Percentiles rank a stretch among this genome's conserved stretches.
phyloP scores from a whole-genome alignment of 768 basidiomycete genomes.

The Pluteus cervinus region DNA sequence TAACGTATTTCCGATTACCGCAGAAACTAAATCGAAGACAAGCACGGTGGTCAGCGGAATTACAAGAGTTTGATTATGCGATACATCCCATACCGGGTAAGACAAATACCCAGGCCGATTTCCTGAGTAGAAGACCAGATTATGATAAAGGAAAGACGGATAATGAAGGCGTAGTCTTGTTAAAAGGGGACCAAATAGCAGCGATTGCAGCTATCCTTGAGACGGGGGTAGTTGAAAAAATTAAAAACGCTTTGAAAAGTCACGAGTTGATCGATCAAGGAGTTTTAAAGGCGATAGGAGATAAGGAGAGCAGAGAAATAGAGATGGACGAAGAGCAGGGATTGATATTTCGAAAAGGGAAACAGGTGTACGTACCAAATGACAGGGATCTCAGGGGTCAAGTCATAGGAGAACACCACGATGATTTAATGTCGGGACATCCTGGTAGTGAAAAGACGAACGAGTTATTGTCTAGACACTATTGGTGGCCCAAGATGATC shows the following conservation, averaged over 20 bases:
- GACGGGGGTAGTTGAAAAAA: neutral
- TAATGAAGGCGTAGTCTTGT: neutral
- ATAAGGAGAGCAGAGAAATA: neutral
- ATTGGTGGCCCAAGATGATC: neutral
- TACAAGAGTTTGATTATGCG: slow-evolving; percentile 2
- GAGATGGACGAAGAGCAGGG: neutral
- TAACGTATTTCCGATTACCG: neutral
- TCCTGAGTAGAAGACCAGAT: neutral
- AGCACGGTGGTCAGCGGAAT: neutral
- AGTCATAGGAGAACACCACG: slow-evolving; percentile 1
- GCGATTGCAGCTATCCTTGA: neutral
- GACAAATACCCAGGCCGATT: neutral
- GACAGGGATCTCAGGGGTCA: neutral
- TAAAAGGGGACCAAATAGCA: too few species aligned
- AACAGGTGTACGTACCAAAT: slow-evolving; percentile 1
- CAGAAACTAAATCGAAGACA: slow-evolving; percentile 3
- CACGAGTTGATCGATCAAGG: too few species aligned
- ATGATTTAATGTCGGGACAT: neutral
- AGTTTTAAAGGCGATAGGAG: neutral
- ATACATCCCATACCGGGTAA: slow-evolving; percentile 2
- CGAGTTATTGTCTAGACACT: neutral
- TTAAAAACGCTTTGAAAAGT: too few species aligned
- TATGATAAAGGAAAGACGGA: neutral
- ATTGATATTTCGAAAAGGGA: slow-evolving; percentile 1
- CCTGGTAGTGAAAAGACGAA: neutral